A percentile compares a stretch with the other conserved stretches of the same genome.
Conservation (phyloP, 2,329 filamentous ascomycete genomes). For the Venturia pyrina region DNA sequence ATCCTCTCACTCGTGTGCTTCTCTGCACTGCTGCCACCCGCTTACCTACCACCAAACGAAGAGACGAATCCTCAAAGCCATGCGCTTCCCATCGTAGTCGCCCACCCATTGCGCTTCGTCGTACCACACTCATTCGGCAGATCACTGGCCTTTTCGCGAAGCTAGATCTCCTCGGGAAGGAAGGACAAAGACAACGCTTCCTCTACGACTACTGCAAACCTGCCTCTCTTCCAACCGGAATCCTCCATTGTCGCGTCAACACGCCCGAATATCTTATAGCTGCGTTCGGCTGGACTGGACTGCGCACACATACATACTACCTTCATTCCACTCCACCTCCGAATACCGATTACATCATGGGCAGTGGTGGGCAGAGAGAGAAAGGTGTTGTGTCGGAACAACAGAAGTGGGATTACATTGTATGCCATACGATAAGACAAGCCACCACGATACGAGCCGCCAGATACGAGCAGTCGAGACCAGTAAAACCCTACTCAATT, state of each 20-base stretch:
- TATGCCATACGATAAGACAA: conserved; percentile 22
- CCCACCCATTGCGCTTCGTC: not conserved
- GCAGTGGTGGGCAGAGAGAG: not conserved
- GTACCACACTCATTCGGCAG: not conserved
- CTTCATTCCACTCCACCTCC: not conserved
- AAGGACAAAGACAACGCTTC: not conserved
- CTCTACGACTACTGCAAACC: not conserved
- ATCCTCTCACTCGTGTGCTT: not conserved
- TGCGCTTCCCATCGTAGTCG: not conserved
- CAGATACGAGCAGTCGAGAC: not conserved
- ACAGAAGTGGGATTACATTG: conserved; percentile 81
- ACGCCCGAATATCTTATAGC: not conserved
- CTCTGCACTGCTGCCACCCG: not conserved
- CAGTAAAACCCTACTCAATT: not conserved
- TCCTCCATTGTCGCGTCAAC: not conserved
- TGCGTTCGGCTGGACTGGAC: conserved; percentile 3
- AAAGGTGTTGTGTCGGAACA: conserved; percentile 28
- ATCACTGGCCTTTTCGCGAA: not conserved
- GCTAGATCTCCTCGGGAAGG: not conserved
- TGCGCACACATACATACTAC: not conserved
- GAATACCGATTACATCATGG: not conserved
- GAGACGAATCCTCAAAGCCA: not conserved
- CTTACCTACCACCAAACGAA: not conserved
- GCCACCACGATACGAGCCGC: not conserved
- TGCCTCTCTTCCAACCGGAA: not conserved